phyloP scores from a whole-genome alignment of 345 rosid genomes.

The Kernera saxatilis region DNA sequence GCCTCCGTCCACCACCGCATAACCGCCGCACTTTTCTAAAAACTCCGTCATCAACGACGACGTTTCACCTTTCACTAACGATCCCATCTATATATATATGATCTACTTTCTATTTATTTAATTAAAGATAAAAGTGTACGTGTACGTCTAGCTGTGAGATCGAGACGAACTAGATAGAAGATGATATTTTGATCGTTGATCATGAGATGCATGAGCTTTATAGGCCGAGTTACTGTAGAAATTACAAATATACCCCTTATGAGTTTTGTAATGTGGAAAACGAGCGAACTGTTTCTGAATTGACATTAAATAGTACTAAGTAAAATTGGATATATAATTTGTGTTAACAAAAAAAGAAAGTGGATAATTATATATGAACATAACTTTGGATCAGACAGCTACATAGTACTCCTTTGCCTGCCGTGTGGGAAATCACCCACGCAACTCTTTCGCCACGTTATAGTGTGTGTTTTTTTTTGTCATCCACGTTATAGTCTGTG shows the following conservation, averaged over 20 bases:
- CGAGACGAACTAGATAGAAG: background rate
- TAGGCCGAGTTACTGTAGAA: background rate
- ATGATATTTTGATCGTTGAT: background rate
- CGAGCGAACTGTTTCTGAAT: background rate
- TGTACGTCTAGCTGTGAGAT: background rate
- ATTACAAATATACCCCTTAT: background rate
- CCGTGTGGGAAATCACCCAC: slow-evolving; percentile 24
- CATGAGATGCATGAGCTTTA: background rate
- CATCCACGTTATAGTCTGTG: slow-evolving; percentile 4
- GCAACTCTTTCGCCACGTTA: slow-evolving; percentile 17
- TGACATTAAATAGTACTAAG: background rate
- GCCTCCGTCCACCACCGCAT: slow-evolving; percentile 81
- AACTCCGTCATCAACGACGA: slow-evolving; percentile 47
- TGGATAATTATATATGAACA: slow-evolving; percentile 2
- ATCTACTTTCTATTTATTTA: background rate
- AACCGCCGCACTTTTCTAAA: slow-evolving; percentile 65
- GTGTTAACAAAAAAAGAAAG: background rate
- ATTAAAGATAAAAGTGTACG: background rate
- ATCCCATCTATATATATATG: slow-evolving; percentile 29
- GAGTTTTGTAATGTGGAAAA: slow-evolving; percentile 15
- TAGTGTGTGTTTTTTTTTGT: background rate
- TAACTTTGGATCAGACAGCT: slow-evolving; percentile 6
- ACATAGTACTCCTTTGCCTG: slow-evolving; percentile 1
- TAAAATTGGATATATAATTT: background rate
- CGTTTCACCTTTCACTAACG: slow-evolving; percentile 22